Evolutionary conservation across 306 rosid genomes (phyloP).

Genomic region (Citrullus mucosospermus): DNA sequence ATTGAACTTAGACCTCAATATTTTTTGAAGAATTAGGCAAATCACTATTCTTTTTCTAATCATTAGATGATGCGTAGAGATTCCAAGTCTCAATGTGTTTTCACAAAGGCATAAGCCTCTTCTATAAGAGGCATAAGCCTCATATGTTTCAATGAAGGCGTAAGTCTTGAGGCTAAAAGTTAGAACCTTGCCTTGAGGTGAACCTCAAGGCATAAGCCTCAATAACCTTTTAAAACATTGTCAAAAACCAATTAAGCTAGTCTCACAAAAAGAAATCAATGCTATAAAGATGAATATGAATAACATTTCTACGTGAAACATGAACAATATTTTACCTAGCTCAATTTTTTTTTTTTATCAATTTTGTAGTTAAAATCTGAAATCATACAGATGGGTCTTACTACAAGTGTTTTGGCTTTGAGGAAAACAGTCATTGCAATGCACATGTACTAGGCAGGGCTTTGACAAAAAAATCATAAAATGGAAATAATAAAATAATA

Average conservation of each 20-base stretch:
- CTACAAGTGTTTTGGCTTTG: not conserved
- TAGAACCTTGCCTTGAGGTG: no score
- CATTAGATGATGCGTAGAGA: no score
- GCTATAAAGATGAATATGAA: not conserved
- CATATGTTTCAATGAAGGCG: no score
- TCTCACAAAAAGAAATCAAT: not conserved
- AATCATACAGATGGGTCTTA: not conserved
- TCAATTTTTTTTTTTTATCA: not conserved
- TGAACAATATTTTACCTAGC: not conserved
- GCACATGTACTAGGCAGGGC: not conserved
- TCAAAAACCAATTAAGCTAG: not conserved
- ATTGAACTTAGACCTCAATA: no score
- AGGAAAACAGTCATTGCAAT: not conserved
- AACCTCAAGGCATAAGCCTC: no score
- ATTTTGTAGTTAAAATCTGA: not conserved
- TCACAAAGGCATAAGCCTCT: no score
- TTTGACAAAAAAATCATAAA: slow-evolving; percentile 3
- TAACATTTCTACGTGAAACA: not conserved
- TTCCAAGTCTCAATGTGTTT: no score
- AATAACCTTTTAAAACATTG: no score
- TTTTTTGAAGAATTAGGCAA: no score
- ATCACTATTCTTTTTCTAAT: no score
- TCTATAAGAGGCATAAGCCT: no score
- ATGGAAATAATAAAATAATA: not conserved
- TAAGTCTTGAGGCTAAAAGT: no score